Conservation (phyloP, 768 basidiomycete species). For the Suillus spraguei region DNA sequence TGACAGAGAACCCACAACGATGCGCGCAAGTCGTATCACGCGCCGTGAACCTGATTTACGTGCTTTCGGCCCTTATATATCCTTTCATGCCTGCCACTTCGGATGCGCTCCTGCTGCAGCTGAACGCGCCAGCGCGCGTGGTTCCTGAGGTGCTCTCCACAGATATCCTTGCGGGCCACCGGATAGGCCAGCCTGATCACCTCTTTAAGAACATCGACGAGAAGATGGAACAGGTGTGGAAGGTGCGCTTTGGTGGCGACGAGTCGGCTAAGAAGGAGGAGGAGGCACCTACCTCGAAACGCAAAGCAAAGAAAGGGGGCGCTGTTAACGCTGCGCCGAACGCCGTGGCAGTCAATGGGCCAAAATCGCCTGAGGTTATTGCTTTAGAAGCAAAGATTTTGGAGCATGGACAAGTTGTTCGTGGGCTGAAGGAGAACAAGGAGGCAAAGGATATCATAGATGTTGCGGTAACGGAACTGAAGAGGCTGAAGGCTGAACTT, state of each 20-base stretch:
- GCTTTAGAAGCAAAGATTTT: conserved; percentile 75
- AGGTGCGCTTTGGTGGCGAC: conserved; percentile 75
- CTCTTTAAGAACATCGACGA: conserved; percentile 95
- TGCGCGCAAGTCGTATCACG: conserved; percentile 91
- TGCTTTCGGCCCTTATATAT: conserved; percentile 80
- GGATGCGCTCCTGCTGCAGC: conserved; percentile 76
- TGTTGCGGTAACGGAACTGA: conserved; percentile 61
- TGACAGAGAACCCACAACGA: conserved; percentile 77
- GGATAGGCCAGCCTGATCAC: conserved; percentile 83
- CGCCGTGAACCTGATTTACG: conserved; percentile 91
- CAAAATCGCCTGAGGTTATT: conserved; percentile 72
- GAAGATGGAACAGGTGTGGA: conserved; percentile 83
- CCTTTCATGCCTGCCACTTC: conserved; percentile 97
- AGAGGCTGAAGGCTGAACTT: conserved; percentile 65
- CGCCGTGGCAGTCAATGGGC: conserved; percentile 42
- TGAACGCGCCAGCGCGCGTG: conserved; percentile 85
- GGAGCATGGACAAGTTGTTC: conserved; percentile 75
- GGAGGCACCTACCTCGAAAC: conserved; percentile 46
- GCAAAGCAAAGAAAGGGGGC: conserved; percentile 57
- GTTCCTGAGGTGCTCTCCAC: conserved; percentile 73
- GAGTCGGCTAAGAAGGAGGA: conserved; percentile 43
- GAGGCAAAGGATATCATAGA: conserved; percentile 46
- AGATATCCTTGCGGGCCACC: conserved; percentile 88
- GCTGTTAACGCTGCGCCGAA: conserved; percentile 50
- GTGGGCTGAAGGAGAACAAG: conserved; percentile 59